Conservation (phyloP, 768 basidiomycete species). For the Coprinopsis marcescibilis region DNA sequence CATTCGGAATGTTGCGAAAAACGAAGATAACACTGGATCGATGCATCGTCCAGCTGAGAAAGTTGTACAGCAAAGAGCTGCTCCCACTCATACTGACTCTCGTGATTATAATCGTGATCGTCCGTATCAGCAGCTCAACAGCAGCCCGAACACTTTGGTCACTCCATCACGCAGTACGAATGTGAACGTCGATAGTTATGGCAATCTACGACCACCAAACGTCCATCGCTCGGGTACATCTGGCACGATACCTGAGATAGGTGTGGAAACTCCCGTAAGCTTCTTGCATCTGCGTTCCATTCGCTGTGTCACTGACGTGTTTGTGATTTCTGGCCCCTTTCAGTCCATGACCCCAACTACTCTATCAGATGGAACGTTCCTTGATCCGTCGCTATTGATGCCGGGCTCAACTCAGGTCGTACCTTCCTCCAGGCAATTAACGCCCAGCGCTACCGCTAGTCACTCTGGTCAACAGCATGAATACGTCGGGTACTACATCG, state of each 20-base stretch:
- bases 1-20: no score
- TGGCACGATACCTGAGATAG: slow-evolving; percentile 2
- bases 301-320: background rate
- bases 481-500: slow-evolving; percentile 3
- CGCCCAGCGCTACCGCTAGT: background rate
- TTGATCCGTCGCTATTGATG: background rate
- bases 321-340: background rate
- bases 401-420: background rate
- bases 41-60: no score
- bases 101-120: no score
- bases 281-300: background rate
- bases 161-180: no score
- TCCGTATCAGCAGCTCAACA: no score
- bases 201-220: background rate
- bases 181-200: background rate
- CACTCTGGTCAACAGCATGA: background rate
- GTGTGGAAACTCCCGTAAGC: slow-evolving; percentile 1
- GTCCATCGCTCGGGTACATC: background rate
- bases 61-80: background rate
- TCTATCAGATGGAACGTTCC: background rate
- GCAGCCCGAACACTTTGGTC: no score
- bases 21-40: no score
- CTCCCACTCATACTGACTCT: background rate
- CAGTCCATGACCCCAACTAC: background rate
- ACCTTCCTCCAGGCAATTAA: background rate